These are phyloP conservation scores for Lepidium aucheri DNA, from an alignment of 345 rosid species.

Conservation along the genomic window DNA sequence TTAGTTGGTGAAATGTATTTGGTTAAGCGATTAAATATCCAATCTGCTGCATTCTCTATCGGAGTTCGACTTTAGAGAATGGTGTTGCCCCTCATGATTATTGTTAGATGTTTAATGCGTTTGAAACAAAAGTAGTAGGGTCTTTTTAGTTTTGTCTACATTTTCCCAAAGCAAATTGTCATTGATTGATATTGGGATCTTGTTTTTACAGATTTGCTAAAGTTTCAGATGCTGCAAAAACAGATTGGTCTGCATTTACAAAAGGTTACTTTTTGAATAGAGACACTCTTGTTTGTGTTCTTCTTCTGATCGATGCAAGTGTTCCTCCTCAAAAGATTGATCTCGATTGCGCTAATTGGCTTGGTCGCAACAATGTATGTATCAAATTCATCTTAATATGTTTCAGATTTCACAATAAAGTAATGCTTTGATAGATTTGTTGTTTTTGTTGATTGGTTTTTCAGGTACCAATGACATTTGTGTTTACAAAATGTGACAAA, in stretches of 20 bases:
- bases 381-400: neutral
- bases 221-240: constrained; percentile 72
- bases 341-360: constrained; percentile 95
- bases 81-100: no score
- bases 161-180: no score
- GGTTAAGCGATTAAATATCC: no score
- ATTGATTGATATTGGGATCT: neutral
- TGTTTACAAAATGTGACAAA: constrained; percentile 87
- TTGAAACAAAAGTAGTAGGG: no score
- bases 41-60: no score
- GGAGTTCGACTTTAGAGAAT: no score
- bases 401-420: neutral
- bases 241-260: constrained; percentile 89
- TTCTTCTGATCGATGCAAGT: constrained; percentile 84
- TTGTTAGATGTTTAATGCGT: no score
- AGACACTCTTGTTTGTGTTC: constrained; percentile 62
- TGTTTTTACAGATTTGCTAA: constrained; percentile 56
- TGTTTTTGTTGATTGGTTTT: neutral
- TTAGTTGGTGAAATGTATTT: no score
- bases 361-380: constrained; percentile 74
- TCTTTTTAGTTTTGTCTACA: no score
- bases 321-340: constrained; percentile 91
- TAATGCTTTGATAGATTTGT: neutral
- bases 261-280: constrained; percentile 88
- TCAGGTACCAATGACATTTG: constrained; percentile 83